Evolutionary conservation across 2,329 filamentous ascomycete genomes (phyloP), one percentile per base, ranked within the genome.

Genomic region (Penicillium sp.): DNA sequence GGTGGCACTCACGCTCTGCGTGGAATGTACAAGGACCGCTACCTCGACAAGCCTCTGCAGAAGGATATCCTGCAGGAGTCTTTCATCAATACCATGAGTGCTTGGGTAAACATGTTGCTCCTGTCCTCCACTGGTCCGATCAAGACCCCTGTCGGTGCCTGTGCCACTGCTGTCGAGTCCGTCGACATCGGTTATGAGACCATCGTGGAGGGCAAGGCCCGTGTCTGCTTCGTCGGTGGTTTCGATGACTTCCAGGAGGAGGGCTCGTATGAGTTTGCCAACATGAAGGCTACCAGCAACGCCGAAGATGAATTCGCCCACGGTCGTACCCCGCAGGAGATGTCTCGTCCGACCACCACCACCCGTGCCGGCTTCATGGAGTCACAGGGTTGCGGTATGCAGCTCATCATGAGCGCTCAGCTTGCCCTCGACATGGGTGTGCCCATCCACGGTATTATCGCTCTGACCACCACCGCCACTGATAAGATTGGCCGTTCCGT

Each of bases 181-280:
- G 84, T 99, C 53, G 95, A 99, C 69, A 96, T 96, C 72, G 95
- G 95, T 70, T 97, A 96, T 73, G 95, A 99, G 80, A 98, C 93
- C 26, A 99, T 99, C 73, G 88, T 97, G 69, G 93, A 98, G 77
- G 95, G 95, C 78, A 99, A 99, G 84, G 95, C 96, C 59, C 91
- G 93, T 52, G 87, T 99, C 71, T 98, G 93, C 84, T 89, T 99
- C 65, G 96, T 99, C 58, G 95, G 95, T 85, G 95, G 95, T 67
- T 98, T 99, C 72, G 95, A 99, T 80, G 96, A 99, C 79, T 97
- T 99, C 82, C 92, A 96, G 71, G 95, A 99, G 80, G 95, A 99
- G 80, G 96, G 95, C 52, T 99, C 95, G 1, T 99, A 97, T 72
- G 95, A 99, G 78, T 99, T 99, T 75, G 95, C 95, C 82, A 99